Conservation (phyloP, 345 rosid species). For the Syzygium jambos region DNA sequence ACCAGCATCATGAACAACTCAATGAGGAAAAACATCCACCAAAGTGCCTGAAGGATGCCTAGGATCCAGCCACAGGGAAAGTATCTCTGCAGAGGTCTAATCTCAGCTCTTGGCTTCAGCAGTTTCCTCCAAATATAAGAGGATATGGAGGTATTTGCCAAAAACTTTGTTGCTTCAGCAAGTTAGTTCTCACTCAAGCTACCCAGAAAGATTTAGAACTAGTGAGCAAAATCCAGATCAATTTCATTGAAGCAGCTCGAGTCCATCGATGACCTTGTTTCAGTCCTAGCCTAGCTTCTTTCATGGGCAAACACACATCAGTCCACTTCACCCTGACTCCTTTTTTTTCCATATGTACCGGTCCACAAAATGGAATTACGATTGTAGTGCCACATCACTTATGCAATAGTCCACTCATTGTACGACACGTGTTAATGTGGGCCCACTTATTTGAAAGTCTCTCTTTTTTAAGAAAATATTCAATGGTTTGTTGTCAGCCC, state of each 20-base stretch:
- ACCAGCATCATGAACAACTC: not conserved
- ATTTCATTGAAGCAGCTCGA: not conserved
- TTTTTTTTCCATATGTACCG: not conserved
- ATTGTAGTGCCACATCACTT: too few species aligned
- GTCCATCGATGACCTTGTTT: not conserved
- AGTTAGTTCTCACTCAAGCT: not conserved
- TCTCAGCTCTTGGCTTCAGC: not conserved
- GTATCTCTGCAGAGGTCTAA: not conserved
- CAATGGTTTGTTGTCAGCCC: too few species aligned
- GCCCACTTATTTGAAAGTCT: too few species aligned
- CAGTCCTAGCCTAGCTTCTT: not conserved
- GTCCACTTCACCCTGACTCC: not conserved
- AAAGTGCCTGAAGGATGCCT: not conserved
- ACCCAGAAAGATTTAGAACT: too few species aligned
- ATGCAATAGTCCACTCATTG: too few species aligned
- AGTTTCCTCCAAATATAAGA: not conserved
- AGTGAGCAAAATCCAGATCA: not conserved
- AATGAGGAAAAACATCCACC: not conserved
- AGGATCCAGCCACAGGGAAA: not conserved
- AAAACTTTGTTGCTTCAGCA: not conserved
- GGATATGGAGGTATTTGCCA: not conserved
- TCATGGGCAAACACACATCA: not conserved
- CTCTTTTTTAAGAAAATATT: too few species aligned
- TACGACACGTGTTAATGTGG: too few species aligned
- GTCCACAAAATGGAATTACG: not conserved